Base-by-base conservation (phyloP, 495 filamentous ascomycete species). In the Pyrenopolyporus hunteri region DNA sequence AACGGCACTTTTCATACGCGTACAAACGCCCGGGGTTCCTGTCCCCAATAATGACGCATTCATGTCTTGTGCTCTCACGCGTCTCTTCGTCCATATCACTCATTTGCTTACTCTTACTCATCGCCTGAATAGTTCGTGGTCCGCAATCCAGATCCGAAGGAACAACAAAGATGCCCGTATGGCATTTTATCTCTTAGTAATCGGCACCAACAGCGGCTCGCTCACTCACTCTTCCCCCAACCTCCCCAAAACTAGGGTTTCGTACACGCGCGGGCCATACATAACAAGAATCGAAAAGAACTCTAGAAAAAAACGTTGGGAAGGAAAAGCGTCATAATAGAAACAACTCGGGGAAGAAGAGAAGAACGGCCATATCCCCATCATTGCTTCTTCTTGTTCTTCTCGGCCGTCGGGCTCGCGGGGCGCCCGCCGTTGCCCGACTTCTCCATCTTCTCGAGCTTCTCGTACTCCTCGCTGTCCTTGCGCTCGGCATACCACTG, bases 401-500 rank as follows among this genome's bases (percentile, higher is more conserved):
- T 70, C 59, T 75, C 67, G 13, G 45, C 52, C 42, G 53, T 70
- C 48, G 50, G 33, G 17, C 51, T 67, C 33, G 58, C 50, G 10
- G 53, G 17, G 57, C 68, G 49, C 57, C 39, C 25, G 73, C 62
- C 55, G 26, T 19, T 45, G 61, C 46, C 28, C 54, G 55, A 45
- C 60, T 74, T 70, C 63, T 70, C 74, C 73, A 82, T 79, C 61
- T 80, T 80, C 59, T 76, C 76, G 46, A 73, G 75, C 75, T 84
- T 80, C 71, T 84, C 87, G 59, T 79, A 80, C 76, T 98, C 93
- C 75, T 92, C 87, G 69, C 78, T 78, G 73, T 97, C 92, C 83
- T 94, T 96, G 59, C 87, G 78, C 82, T 97, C 92, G 20, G 95
- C 94, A 78, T 98, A 98, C 94, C 94, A 98, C 81, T 98, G 93